Base-by-base conservation (phyloP, 2,329 filamentous ascomycete genomes). In the Rutstroemia sp. region DNA sequence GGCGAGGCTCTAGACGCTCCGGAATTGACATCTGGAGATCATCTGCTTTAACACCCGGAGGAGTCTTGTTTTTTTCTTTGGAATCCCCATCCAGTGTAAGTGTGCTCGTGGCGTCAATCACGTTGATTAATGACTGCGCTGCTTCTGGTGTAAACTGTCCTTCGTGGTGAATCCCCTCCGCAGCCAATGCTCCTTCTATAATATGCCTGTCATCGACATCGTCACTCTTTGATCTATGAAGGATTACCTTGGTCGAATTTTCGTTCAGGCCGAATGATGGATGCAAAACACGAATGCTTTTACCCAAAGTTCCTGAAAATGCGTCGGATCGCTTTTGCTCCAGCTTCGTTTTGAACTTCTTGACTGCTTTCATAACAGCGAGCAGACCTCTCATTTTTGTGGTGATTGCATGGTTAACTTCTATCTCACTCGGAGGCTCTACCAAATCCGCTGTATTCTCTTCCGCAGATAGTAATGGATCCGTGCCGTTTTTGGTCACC, bases 381-480 rank as follows among this genome's bases (percentile, higher is more conserved):
- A 46, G 27, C 19, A 97, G 78, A 67, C 94, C 87, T 58, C 86
- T 86, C 80, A 97, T 91, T 67, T 91, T 95, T 23, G 82, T 83
- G 2, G 94, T 97, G 62, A 97, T 95, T 14, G 94, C 94, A 61
- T 87, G 84, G 65, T 90, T 90, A 67, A 96, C 82, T 72, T 99
- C 94, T 56, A 92, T 85, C 64, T 94, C 88, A 57, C 92, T 97
- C 0, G 92, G 92, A 5, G 85, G 82, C 59, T 91, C 89, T 34
- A 97, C 78, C 16, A 90, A 75, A 61, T 91, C 80, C 10, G 86
- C 82, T 45, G 89, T 95, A 65, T 99, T 99, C 67, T 96, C 92
- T 61, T 91, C 87, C 46, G 82, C 80, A 7, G 90, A 82, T 12
- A 97, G 77, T 14, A 99, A 75, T 59, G 83, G 83, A 70, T 97